Percentiles rank a stretch among this genome's conserved stretches.
Conservation (phyloP, 140 eudicot species). For the Anethum foeniculum region DNA sequence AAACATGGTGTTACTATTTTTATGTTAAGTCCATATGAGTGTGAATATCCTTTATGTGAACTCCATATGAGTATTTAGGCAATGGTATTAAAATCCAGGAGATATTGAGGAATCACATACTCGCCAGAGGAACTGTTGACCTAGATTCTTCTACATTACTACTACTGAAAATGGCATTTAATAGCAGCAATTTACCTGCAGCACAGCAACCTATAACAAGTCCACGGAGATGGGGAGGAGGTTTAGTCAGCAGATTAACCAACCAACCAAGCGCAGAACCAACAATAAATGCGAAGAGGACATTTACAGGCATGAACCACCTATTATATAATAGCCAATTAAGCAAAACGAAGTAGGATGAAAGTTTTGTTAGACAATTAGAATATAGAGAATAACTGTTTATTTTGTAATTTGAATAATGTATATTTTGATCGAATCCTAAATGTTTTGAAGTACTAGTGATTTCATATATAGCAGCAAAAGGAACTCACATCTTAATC, state of each 20-base stretch:
- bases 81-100: no score
- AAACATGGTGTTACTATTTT: no score
- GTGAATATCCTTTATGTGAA: no score
- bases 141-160: not conserved
- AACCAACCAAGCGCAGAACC: slow-evolving; percentile 49
- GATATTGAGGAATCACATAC: not conserved
- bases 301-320: slow-evolving; percentile 55
- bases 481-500: slow-evolving; percentile 43
- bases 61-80: no score
- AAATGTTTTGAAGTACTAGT: not conserved
- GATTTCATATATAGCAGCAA: not conserved
- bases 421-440: not conserved
- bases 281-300: slow-evolving; percentile 35
- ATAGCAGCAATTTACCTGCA: slow-evolving; percentile 29
- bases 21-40: no score
- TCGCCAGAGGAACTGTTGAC: not conserved
- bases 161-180: not conserved
- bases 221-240: slow-evolving; percentile 36
- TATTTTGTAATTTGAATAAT: no score
- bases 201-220: slow-evolving; percentile 42
- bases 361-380: not conserved
- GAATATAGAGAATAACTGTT: no score
- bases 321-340: slow-evolving; percentile 15
- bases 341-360: not conserved
- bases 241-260: slow-evolving; percentile 26